These are phyloP conservation scores for Cladophialophora psammophila DNA, from an alignment of 2,329 filamentous ascomycete species.

Conservation along the genomic window DNA sequence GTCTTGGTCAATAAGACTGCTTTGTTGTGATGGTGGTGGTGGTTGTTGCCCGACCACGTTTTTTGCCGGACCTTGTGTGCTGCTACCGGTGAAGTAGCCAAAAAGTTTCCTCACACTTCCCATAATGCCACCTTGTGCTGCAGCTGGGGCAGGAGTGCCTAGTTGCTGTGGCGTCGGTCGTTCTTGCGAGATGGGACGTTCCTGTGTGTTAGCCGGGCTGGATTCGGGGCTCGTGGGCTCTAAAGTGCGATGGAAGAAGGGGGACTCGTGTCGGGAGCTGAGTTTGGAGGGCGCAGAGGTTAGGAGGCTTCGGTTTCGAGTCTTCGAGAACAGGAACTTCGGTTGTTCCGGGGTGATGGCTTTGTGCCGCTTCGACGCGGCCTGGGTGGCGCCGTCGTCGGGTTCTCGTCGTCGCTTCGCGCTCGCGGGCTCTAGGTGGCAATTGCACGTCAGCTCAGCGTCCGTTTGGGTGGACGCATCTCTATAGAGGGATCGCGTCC, in stretches of 20 bases:
- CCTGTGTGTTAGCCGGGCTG: conserved; percentile 1
- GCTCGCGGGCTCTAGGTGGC: conserved; percentile 26
- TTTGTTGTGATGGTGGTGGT: conserved; percentile 16
- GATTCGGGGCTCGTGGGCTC: conserved; percentile 23
- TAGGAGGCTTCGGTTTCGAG: conserved; percentile 33
- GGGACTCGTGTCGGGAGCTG: conserved; percentile 26
- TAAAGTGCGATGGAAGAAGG: conserved; percentile 23
- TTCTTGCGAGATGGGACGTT: conserved; percentile 13
- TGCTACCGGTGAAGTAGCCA: conserved; percentile 23
- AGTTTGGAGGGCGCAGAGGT: conserved; percentile 30
- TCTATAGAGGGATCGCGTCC: background rate
- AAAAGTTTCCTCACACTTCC: conserved; percentile 36
- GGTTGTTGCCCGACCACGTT: background rate
- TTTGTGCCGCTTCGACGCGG: conserved; percentile 27
- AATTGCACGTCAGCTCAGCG: conserved; percentile 26
- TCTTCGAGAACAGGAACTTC: conserved; percentile 32
- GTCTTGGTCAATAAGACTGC: conserved; percentile 13
- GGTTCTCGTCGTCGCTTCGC: conserved; percentile 32
- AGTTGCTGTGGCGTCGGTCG: conserved; percentile 12
- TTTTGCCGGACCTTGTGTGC: conserved; percentile 11
- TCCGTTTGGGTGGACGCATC: conserved; percentile 30
- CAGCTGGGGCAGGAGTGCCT: conserved; percentile 21
- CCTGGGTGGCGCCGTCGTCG: conserved; percentile 21
- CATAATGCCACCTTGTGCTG: conserved; percentile 23
- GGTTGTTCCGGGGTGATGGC: conserved; percentile 26